phyloP scores from a whole-genome alignment of 176 grass and related monocot genomes.

The Dendrocalamus sinicus region DNA sequence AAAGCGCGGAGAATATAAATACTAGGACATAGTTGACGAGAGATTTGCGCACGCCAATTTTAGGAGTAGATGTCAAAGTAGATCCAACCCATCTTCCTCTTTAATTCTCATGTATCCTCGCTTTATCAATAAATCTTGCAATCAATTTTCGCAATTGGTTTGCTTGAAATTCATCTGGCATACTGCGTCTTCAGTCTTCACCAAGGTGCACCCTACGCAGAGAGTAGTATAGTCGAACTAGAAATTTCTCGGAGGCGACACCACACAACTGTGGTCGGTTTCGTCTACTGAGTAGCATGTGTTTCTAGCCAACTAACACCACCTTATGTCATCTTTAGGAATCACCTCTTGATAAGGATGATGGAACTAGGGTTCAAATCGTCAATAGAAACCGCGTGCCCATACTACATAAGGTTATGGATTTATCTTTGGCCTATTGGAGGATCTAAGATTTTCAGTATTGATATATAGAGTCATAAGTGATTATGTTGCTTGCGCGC shows the following conservation, averaged over 20 bases:
- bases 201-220: too few species aligned
- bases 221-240: too few species aligned
- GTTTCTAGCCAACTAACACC: not conserved
- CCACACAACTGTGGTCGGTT: not conserved
- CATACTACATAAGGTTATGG: accelerated
- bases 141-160: not conserved
- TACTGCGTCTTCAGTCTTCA: too few species aligned
- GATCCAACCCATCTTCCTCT: not conserved
- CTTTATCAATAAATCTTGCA: not conserved
- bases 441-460: too few species aligned
- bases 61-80: not conserved
- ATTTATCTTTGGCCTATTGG: not conserved
- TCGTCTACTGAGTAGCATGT: not conserved
- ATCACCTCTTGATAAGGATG: too few species aligned
- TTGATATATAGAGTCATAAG: too few species aligned
- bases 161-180: not conserved
- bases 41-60: not conserved
- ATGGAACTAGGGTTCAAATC: not conserved
- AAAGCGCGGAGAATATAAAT: not conserved
- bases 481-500: too few species aligned
- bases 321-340: not conserved
- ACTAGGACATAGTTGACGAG: not conserved
- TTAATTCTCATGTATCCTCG: not conserved
- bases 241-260: not conserved
- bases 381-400: accelerated